Evolutionary conservation across 495 filamentous ascomycete species (phyloP), one percentile per base, ranked within the genome.

Genomic region (Opeltia flavorubescens): DNA sequence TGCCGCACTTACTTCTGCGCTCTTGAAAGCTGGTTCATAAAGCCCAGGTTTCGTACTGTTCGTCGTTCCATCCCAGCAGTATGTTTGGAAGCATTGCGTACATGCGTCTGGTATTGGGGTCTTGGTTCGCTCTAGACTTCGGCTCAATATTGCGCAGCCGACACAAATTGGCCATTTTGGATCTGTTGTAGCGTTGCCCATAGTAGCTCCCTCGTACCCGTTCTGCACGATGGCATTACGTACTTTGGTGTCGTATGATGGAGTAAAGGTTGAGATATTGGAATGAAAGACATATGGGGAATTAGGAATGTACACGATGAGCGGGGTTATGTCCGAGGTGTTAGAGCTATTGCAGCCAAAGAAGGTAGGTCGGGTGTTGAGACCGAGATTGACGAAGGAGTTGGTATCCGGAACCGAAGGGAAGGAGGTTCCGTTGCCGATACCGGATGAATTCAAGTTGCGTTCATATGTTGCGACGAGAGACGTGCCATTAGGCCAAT

Each of bases 221-320:
- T 96, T 96, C 49, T 71, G 59, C 47, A 96, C 86, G 50, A 91
- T 81, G 28, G 69, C 65, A 60, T 95, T 76, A 40, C 89, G 78
- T 58, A 84, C 55, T 5, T 55, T 65, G 53, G 74, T 62, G 11
- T 74, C 68, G 66, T 85, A 88, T 3, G 54, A 53, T 2, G 76
- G 66, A 30, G 74, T 61, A 58, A 81, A 86, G 26, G 91, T 95
- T 3, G 78, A 78, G 3, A 79, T 63, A 64, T 95, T 95, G 54
- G 75, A 81, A 35, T 69, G 54, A 51, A 69, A 71, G 30, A 72
- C 76, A 64, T 91, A 95, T 0, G 89, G 89, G 12, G 73, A 64
- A 61, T 94, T 95, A 43, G 89, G 84, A n/a, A 96, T 54, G 63
- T 95, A 96, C 49, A 96, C 84, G 50, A 96, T 62, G 27, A 95